These are phyloP conservation scores for Saccharomycopsis capsularis DNA, from an alignment of 805 yeast genomes.

Conservation along the genomic window DNA sequence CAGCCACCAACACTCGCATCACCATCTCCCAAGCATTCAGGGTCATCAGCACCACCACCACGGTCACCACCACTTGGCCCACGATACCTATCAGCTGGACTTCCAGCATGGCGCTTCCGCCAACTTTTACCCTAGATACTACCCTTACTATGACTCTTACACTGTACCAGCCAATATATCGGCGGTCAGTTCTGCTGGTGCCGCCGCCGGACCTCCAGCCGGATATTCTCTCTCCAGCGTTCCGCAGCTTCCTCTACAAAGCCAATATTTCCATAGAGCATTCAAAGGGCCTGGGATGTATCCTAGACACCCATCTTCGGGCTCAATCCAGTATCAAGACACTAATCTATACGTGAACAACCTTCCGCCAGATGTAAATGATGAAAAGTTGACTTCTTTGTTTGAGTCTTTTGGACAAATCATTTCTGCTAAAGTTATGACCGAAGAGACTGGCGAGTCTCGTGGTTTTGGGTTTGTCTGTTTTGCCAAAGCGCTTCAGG, in stretches of 20 bases:
- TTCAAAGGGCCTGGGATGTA: neutral
- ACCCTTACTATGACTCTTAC: neutral
- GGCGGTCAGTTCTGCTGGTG: neutral
- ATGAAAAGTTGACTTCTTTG: conserved; percentile 40
- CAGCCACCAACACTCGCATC: neutral
- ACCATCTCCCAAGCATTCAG: neutral
- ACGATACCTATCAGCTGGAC: neutral
- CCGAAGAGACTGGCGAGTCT: conserved; percentile 42
- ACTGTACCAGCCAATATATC: neutral
- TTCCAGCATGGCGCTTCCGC: too few relatives aligned
- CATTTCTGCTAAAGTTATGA: conserved; percentile 50
- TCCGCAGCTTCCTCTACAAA: neutral
- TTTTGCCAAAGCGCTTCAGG: conserved; percentile 57
- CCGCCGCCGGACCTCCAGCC: too few relatives aligned
- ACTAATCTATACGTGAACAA: conserved; percentile 68
- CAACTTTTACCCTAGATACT: neutral
- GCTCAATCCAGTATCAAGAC: conserved; percentile 48
- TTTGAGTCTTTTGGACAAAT: conserved; percentile 45
- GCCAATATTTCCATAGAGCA: too few relatives aligned
- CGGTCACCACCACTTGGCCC: neutral
- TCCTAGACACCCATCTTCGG: conserved; percentile 28
- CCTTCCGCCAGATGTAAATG: conserved; percentile 48
- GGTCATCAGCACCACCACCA: neutral
- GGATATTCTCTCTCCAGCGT: too few relatives aligned
- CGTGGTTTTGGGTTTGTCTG: conserved; percentile 82